A percentile compares a stretch with the other conserved stretches of the same genome.
phyloP scores from a whole-genome alignment of 1,284 basidiomycete species.

The Porphyrellus sp. region DNA sequence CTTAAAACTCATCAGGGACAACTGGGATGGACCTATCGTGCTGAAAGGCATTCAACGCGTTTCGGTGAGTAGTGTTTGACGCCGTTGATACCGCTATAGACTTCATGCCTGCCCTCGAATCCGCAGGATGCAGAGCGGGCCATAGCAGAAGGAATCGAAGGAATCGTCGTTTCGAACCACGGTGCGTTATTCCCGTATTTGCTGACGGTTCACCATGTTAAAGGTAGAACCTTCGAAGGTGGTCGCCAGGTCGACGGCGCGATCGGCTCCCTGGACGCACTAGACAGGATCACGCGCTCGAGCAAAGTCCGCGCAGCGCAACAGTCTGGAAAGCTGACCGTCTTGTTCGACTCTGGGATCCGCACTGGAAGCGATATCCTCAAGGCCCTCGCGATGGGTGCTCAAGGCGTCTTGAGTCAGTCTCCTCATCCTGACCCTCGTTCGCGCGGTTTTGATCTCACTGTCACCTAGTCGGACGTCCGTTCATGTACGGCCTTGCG shows the following conservation, averaged over 20 bases:
- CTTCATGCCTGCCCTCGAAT: background rate
- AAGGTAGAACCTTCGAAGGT: conserved; percentile 38
- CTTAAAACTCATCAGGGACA: conserved; percentile 55
- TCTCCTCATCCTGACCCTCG: conserved; percentile 8
- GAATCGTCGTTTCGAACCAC: conserved; percentile 82
- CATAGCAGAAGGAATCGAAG: conserved; percentile 65
- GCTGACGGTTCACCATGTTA: background rate
- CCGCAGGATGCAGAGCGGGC: conserved; percentile 68
- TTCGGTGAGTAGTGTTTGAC: conserved; percentile 37
- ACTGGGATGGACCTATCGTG: conserved; percentile 72
- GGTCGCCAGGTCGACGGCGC: conserved; percentile 83
- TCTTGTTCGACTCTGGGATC: conserved; percentile 81
- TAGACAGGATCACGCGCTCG: conserved; percentile 61
- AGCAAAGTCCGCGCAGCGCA: conserved; percentile 59
- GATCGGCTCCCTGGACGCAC: conserved; percentile 70
- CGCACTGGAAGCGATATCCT: conserved; percentile 75
- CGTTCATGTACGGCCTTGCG: conserved; percentile 60
- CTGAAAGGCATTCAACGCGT: conserved; percentile 69
- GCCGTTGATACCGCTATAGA: background rate
- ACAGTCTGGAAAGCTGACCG: conserved; percentile 55
- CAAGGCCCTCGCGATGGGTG: conserved; percentile 71
- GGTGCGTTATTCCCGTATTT: conserved; percentile 40
- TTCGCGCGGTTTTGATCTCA: background rate
- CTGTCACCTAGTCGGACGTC: conserved; percentile 47
- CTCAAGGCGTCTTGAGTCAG: conserved; percentile 63